phyloP scores from a whole-genome alignment of 2,329 filamentous ascomycete species.

The Byssoonygena ceratinophila region DNA sequence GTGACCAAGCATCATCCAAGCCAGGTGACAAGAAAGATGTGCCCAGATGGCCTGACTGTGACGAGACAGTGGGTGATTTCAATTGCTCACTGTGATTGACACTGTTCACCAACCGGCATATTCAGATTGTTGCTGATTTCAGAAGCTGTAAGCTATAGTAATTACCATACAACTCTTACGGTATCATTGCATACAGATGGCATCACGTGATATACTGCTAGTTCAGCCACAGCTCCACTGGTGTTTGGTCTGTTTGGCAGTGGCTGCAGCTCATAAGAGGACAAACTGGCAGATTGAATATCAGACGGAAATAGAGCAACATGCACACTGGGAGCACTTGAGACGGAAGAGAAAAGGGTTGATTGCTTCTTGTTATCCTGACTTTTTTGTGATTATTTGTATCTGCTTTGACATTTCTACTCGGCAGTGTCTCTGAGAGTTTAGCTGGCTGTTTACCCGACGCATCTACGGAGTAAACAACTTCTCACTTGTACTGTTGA shows the following conservation, averaged over 20 bases:
- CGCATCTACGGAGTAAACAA: too few species aligned
- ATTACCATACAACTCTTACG: not conserved
- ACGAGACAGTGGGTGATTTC: not conserved
- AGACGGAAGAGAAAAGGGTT: not conserved
- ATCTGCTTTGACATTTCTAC: not conserved
- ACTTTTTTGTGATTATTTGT: not conserved
- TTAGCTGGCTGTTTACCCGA: not conserved
- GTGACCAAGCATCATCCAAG: slow-evolving; percentile 1
- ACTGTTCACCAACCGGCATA: too few species aligned
- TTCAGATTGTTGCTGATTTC: too few species aligned
- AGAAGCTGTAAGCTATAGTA: not conserved
- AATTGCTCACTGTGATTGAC: not conserved
- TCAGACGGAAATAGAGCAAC: slow-evolving; percentile 4
- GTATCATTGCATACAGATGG: not conserved
- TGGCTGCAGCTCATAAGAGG: slow-evolving; percentile 8
- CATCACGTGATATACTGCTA: not conserved
- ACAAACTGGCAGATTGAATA: slow-evolving; percentile 9
- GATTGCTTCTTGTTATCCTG: not conserved
- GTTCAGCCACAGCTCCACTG: not conserved
- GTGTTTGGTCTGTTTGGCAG: slow-evolving; percentile 10
- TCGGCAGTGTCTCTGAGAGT: not conserved
- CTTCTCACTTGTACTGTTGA: not conserved
- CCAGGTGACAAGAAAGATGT: not conserved
- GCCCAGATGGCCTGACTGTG: not conserved
- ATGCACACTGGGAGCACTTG: not conserved